Conservation (phyloP, 2,329 filamentous ascomycete species). For the Penicillium olsonii region DNA sequence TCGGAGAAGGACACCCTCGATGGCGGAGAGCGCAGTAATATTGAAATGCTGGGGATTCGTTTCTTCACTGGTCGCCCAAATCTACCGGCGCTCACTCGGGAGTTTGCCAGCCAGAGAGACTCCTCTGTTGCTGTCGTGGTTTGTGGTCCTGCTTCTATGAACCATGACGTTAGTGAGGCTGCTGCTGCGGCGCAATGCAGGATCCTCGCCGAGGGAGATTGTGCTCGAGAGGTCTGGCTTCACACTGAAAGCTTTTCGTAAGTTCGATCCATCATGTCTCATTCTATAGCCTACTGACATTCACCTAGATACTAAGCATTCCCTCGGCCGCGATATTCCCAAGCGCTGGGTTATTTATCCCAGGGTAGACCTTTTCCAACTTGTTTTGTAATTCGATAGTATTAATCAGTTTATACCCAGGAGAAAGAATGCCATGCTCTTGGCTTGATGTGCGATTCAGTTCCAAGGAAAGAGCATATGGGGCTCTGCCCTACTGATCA, state of each 20-base stretch:
- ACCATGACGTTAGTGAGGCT: slow-evolving; percentile 49
- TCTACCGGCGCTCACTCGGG: slow-evolving; percentile 6
- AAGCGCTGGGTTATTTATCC: background rate
- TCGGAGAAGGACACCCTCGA: background rate
- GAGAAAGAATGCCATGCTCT: too few relatives aligned
- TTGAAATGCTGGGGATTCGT: slow-evolving; percentile 14
- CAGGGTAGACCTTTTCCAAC: too few relatives aligned
- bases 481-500: too few relatives aligned
- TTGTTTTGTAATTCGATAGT: background rate
- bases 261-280: slow-evolving; percentile 28
- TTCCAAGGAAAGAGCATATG: too few relatives aligned
- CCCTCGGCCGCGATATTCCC: background rate
- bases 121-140: slow-evolving; percentile 17
- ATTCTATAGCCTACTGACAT: background rate
- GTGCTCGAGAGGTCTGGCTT: slow-evolving; percentile 43
- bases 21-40: slow-evolving; percentile 10
- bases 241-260: slow-evolving; percentile 53
- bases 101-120: slow-evolving; percentile 9
- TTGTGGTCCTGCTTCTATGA: slow-evolving; percentile 20
- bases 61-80: slow-evolving; percentile 16
- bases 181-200: slow-evolving; percentile 46
- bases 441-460: too few relatives aligned
- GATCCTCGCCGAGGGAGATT: slow-evolving; percentile 31
- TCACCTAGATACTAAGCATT: background rate
- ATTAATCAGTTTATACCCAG: too few relatives aligned